Conservation (phyloP, 805 yeast species). For the Groenewaldozyma tartarivorans region DNA sequence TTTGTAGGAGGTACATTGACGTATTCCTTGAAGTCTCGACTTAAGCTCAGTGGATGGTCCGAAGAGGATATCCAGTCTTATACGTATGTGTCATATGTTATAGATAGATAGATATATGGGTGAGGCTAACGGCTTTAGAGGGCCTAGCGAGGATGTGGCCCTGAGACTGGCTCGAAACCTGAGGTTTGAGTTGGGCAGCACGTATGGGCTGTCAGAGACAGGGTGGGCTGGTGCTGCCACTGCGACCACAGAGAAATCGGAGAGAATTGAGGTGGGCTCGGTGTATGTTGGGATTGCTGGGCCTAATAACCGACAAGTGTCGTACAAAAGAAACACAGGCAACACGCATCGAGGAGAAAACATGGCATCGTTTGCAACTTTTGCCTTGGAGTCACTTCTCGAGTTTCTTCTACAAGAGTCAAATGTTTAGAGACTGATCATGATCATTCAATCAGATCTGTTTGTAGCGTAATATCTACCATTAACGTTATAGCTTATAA, state of each 20-base stretch:
- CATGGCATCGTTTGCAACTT: conserved; percentile 66
- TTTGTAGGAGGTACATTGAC: conserved; percentile 79
- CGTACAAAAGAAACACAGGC: conserved; percentile 38
- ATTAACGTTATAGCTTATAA: too few relatives aligned
- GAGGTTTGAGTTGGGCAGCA: conserved; percentile 71
- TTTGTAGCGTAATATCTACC: too few relatives aligned
- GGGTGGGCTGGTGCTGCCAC: conserved; percentile 75
- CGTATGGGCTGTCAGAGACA: conserved; percentile 73
- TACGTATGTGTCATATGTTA: conserved; percentile 28
- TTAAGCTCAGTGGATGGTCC: conserved; percentile 72
- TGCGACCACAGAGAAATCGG: conserved; percentile 29
- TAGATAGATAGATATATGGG: background rate
- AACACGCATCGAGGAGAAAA: conserved; percentile 47
- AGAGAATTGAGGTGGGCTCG: conserved; percentile 37
- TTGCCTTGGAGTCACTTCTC: conserved; percentile 54
- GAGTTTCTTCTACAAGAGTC: too few relatives aligned
- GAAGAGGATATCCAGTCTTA: conserved; percentile 57
- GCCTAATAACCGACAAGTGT: conserved; percentile 42
- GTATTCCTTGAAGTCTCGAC: conserved; percentile 64
- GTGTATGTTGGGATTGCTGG: conserved; percentile 67
- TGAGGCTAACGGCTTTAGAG: conserved; percentile 24
- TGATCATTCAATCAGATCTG: too few relatives aligned
- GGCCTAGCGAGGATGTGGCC: conserved; percentile 72
- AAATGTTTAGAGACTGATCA: too few relatives aligned
- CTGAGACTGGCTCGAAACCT: conserved; percentile 68